These are phyloP conservation scores for Pyropia haitanensis DNA, from an alignment of 23 red algal genomes.

Conservation along the genomic window DNA sequence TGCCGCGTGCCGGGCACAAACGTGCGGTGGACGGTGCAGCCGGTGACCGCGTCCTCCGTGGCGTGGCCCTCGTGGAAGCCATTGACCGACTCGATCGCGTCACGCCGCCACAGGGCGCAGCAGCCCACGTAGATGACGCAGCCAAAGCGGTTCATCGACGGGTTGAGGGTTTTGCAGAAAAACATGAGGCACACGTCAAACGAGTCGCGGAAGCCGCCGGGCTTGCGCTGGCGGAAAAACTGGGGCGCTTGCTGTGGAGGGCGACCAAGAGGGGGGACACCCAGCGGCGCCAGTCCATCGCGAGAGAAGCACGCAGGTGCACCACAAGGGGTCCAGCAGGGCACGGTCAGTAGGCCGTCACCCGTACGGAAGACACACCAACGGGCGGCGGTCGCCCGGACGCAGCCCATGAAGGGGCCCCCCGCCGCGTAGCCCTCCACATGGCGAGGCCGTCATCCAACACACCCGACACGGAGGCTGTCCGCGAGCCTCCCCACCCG, in stretches of 20 bases:
- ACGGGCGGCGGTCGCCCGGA: too few species aligned
- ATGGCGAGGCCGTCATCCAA: too few species aligned
- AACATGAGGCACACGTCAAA: conserved; percentile 2
- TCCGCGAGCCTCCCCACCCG: too few species aligned
- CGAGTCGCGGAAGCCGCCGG: not conserved
- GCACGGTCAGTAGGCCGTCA: too few species aligned
- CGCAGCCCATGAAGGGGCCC: too few species aligned
- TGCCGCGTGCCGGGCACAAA: not conserved
- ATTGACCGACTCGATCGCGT: conserved; percentile 14
- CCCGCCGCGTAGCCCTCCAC: too few species aligned
- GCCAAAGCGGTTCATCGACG: not conserved
- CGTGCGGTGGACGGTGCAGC: not conserved
- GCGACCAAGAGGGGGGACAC: too few species aligned
- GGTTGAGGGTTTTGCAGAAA: not conserved
- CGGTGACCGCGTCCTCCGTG: conserved; percentile 1
- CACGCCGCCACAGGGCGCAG: conserved; percentile 12
- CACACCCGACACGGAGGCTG: too few species aligned
- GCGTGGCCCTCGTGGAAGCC: not conserved
- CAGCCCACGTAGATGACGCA: conserved; percentile 24
- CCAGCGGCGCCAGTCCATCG: too few species aligned
- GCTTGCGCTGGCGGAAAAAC: conserved; percentile 3
- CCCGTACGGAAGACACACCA: too few species aligned
- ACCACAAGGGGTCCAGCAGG: too few species aligned
- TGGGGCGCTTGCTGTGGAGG: not conserved
- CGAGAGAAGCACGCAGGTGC: too few species aligned